phyloP scores from a whole-genome alignment of 192 early-diverging fungal species.

The Ambispora gerdemannii region DNA sequence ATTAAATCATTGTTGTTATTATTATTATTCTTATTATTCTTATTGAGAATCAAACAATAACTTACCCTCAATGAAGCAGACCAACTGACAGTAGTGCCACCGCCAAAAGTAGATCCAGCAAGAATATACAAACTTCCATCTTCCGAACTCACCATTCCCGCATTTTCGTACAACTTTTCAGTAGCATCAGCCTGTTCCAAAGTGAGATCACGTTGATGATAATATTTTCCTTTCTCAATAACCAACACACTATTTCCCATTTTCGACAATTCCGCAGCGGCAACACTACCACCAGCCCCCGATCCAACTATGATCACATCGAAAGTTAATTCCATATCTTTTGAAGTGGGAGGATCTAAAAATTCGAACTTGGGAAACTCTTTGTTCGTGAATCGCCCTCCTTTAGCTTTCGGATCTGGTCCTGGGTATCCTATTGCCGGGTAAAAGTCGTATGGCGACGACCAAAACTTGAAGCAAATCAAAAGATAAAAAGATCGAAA shows the following conservation, averaged over 20 bases:
- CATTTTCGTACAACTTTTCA: conserved; percentile 54
- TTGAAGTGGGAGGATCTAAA: conserved; percentile 37
- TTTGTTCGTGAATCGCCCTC: conserved; percentile 37
- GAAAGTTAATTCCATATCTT: conserved; percentile 37
- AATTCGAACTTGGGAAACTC: conserved; percentile 54
- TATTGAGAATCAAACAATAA: no score
- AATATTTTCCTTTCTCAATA: conserved; percentile 68
- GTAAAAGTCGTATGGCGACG: conserved; percentile 34
- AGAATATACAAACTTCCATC: conserved; percentile 56
- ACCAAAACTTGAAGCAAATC: conserved; percentile 21
- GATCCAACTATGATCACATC: conserved; percentile 71
- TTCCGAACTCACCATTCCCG: conserved; percentile 44
- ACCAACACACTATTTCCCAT: conserved; percentile 68
- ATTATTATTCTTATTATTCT: background rate
- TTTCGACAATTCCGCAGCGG: conserved; percentile 62
- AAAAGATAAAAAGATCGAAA: conserved; percentile 30
- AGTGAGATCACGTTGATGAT: conserved; percentile 49
- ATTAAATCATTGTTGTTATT: no score
- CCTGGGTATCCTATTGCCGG: conserved; percentile 55
- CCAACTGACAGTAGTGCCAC: conserved; percentile 76
- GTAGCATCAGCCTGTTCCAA: conserved; percentile 52
- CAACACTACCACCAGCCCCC: conserved; percentile 66
- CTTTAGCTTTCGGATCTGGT: conserved; percentile 42
- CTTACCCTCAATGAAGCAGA: conserved; percentile 51
- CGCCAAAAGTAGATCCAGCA: conserved; percentile 69